phyloP scores from a whole-genome alignment of 1,284 basidiomycete species.

The Irpex lacteus region DNA sequence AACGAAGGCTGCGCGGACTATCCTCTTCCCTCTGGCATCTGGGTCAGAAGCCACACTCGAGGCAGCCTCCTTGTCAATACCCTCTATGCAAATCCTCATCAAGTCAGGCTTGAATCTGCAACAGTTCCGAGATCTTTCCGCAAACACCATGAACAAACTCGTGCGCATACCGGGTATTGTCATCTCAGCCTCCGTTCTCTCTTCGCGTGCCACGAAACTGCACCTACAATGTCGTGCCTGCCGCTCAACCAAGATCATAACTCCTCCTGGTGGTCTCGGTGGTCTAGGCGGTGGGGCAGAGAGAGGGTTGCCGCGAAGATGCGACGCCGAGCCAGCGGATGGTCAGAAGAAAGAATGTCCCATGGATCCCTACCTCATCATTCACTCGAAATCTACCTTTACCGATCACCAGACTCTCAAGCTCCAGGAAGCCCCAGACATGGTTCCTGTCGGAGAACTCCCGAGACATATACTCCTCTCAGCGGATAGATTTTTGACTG shows the following conservation, averaged over 20 bases:
- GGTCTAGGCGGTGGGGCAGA: conserved; percentile 82
- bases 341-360: conserved; percentile 92
- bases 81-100: conserved; percentile 88
- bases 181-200: conserved; percentile 93
- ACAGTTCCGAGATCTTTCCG: conserved; percentile 91
- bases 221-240: conserved; percentile 94
- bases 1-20: conserved; percentile 75
- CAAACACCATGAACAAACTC: conserved; percentile 92
- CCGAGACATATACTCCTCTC: conserved; percentile 95
- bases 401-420: conserved; percentile 97
- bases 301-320: conserved; percentile 79
- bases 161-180: conserved; percentile 98
- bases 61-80: conserved; percentile 63
- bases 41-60: conserved; percentile 51
- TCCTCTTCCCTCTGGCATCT: conserved; percentile 71
- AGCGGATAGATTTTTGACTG: conserved; percentile 87
- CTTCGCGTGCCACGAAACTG: conserved; percentile 90
- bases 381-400: conserved; percentile 94
- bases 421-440: conserved; percentile 98
- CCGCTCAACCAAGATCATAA: conserved; percentile 77
- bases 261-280: conserved; percentile 83
- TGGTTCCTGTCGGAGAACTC: conserved; percentile 98
- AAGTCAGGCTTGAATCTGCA: conserved; percentile 89
- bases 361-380: conserved; percentile 93
- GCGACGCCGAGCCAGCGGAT: conserved; percentile 73